phyloP scores from a whole-genome alignment of 2,329 filamentous ascomycete genomes.

The Neopestalotiopsis sp. region DNA sequence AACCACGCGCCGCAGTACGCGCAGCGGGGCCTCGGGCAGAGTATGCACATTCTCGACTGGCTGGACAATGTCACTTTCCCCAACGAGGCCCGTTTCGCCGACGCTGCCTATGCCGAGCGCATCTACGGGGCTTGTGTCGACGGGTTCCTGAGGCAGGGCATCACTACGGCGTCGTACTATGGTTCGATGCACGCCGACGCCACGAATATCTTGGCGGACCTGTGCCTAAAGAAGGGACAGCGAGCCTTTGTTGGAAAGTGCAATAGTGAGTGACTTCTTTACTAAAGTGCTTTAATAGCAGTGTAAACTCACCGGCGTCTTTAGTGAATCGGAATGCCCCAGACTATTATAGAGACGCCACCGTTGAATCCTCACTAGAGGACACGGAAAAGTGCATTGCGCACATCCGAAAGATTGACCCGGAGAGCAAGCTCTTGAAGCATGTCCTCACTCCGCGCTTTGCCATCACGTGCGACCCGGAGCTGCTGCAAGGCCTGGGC shows the following conservation, averaged over 20 bases:
- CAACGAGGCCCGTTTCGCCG: slow-evolving; percentile 65
- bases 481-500: slow-evolving; percentile 62
- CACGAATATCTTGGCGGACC: slow-evolving; percentile 61
- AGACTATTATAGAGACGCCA: slow-evolving; percentile 56
- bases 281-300: background rate
- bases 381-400: slow-evolving; percentile 56
- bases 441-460: slow-evolving; percentile 65
- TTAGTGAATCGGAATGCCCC: slow-evolving; percentile 59
- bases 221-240: slow-evolving; percentile 59
- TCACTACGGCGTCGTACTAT: slow-evolving; percentile 68
- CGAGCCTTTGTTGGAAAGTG: slow-evolving; percentile 67
- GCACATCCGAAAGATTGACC: slow-evolving; percentile 53
- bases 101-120: slow-evolving; percentile 55
- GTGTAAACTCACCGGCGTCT: background rate
- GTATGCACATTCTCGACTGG: slow-evolving; percentile 58
- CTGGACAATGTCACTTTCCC: slow-evolving; percentile 68
- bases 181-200: slow-evolving; percentile 61
- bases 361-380: slow-evolving; percentile 49
- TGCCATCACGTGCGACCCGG: slow-evolving; percentile 63
- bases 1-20: slow-evolving; percentile 69
- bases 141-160: slow-evolving; percentile 65
- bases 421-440: slow-evolving; percentile 47
- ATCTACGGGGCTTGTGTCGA: slow-evolving; percentile 59
- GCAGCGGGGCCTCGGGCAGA: slow-evolving; percentile 50
- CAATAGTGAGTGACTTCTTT: slow-evolving; percentile 45